A percentile compares a stretch with the other conserved stretches of the same genome.
These are phyloP conservation scores for Corymbia citriodora DNA, from an alignment of 441 rosid genomes.

Conservation along the genomic window DNA sequence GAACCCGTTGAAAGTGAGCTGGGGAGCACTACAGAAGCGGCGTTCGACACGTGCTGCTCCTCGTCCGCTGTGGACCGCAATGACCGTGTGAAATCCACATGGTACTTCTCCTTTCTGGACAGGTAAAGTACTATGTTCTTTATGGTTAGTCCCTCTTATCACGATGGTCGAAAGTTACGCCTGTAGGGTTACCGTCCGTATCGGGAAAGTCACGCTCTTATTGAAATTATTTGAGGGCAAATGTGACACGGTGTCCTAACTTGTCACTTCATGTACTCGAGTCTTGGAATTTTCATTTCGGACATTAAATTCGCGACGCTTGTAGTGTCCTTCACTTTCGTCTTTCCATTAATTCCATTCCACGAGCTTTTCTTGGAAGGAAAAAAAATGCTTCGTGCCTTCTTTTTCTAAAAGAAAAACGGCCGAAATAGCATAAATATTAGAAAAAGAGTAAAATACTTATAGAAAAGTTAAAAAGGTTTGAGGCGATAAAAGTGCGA, in stretches of 20 bases:
- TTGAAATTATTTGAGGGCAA: not conserved
- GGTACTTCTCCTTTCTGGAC: not conserved
- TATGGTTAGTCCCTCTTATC: not conserved
- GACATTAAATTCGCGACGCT: not conserved
- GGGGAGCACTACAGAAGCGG: too few relatives aligned
- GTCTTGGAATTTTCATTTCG: not conserved
- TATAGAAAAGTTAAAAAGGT: not conserved
- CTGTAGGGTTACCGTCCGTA: not conserved
- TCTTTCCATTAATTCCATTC: not conserved
- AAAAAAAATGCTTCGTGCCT: not conserved
- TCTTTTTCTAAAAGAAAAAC: not conserved
- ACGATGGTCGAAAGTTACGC: not conserved
- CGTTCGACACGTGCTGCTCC: too few relatives aligned
- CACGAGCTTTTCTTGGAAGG: not conserved
- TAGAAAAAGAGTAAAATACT: not conserved
- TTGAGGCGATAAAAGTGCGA: not conserved
- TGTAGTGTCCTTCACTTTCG: not conserved
- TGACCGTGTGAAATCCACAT: not conserved
- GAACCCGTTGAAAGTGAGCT: too few relatives aligned
- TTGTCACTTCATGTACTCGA: too few relatives aligned
- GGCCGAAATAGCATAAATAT: not conserved
- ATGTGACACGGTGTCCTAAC: not conserved
- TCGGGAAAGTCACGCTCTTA: not conserved
- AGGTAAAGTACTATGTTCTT: not conserved
- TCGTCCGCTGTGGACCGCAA: too few relatives aligned